phyloP scores from a whole-genome alignment of 1,139 yeast species.

The Pneumocystis canis region DNA sequence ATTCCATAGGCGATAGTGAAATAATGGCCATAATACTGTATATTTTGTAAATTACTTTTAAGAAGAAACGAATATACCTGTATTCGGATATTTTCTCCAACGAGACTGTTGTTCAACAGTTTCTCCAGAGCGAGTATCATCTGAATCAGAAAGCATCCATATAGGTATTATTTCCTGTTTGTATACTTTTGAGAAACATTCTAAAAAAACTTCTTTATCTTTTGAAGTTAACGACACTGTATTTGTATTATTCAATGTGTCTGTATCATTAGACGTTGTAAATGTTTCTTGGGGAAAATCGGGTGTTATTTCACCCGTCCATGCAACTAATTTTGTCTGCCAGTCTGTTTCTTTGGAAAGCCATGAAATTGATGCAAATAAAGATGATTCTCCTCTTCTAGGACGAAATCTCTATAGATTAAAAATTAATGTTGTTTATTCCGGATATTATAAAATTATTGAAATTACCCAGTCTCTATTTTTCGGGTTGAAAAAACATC shows the following conservation, averaged over 20 bases:
- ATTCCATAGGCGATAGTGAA: constrained; percentile 93
- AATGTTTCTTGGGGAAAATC: constrained; percentile 10
- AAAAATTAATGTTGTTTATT: not conserved
- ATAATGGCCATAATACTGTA: constrained; percentile 65
- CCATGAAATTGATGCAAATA: constrained; percentile 58
- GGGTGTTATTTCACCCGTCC: constrained; percentile 75
- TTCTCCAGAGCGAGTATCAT: constrained; percentile 28
- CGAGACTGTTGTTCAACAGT: constrained; percentile 41
- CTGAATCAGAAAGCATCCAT: constrained; percentile 39
- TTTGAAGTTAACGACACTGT: constrained; percentile 1
- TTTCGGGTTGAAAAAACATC: constrained; percentile 13
- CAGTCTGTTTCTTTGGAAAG: constrained; percentile 54
- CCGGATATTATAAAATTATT: constrained; percentile 18
- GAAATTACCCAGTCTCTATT: constrained; percentile 10
- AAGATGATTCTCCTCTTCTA: constrained; percentile 71
- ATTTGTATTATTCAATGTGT: not conserved
- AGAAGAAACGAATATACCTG: constrained; percentile 83
- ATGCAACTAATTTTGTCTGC: constrained; percentile 79
- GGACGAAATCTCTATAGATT: constrained; percentile 32
- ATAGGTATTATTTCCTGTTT: constrained; percentile 50
- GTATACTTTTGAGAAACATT: constrained; percentile 31
- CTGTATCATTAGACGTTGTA: constrained; percentile 4
- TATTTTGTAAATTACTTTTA: constrained; percentile 57
- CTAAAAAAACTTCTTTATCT: constrained; percentile 5
- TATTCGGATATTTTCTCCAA: constrained; percentile 84